Base-by-base conservation (phyloP, 305 asterid species). In the Caryopteris hybrid region DNA sequence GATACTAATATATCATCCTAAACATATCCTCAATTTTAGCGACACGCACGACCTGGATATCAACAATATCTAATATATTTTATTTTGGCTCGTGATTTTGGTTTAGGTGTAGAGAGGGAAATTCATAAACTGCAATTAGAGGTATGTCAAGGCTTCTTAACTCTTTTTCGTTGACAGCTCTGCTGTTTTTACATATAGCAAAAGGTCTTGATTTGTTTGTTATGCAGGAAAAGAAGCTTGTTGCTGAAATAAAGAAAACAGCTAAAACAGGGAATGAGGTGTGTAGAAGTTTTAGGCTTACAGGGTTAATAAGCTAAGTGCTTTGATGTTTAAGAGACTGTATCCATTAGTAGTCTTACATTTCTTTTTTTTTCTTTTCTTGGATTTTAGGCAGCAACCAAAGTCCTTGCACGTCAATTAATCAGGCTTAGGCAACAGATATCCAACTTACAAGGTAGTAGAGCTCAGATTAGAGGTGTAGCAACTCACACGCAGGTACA, bases 391-490 rank as follows among this genome's bases (percentile, higher is more conserved):
- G 91, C 89, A 52, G 97, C 98, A 45, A 90, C 98, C 45, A 90
- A 85, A 59, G 83, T 93, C 72, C 82, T 93, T 56, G 97, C 98
- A 41, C 96, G 96, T 29, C 96, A 93, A 72, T 78, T 93, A 61
- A 66, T 90, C 59, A 83, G 98, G 81, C 89, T 93, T 66, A 83
- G 96, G 69, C 97, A 88, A 50, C 98, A 92, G 78, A 90, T 92
- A 75, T 80, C 90, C 61, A 90, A 86, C 73, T 83, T 93, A 74
- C 98, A 93, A 73, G 81, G 94, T 65, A 93, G 98, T 80, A 92
- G 97, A 68, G 97, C 98, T 66, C 98, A 93, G 80, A 87, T 90
- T 85, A 84, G 98, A 75, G 98, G 98, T 61, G 84, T 93, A 21
- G 92, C 96, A 1, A 93, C 96, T 65, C 94, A 91, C 75, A 90